Evolutionary conservation across 2,329 filamentous ascomycete species (phyloP).

Genomic region (Epicoccum sorghinum): DNA sequence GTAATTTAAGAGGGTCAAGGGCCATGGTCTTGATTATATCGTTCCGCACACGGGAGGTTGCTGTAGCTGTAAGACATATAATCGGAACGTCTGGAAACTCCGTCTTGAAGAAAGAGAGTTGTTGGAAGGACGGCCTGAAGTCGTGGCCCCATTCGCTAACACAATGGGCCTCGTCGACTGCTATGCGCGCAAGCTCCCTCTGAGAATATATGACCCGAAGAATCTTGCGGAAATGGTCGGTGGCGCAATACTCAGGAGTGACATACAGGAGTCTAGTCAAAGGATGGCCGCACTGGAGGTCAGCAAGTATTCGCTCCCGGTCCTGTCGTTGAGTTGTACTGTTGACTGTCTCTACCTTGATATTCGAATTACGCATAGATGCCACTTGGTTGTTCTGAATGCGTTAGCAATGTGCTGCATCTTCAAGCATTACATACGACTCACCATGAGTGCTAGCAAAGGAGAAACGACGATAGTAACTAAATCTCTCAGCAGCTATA

Average conservation of each 20-base stretch:
- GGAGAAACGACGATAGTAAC: conserved; percentile 92
- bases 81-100: conserved; percentile 85
- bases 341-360: conserved; percentile 86
- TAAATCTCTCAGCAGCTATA: conserved; percentile 44
- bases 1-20: conserved; percentile 68
- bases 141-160: conserved; percentile 99
- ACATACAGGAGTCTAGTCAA: conserved; percentile 85
- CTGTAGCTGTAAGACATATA: conserved; percentile 91
- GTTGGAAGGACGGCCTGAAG: conserved; percentile 91
- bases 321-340: conserved; percentile 74
- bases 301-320: conserved; percentile 72
- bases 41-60: conserved; percentile 77
- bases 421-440: conserved; percentile 12
- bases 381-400: conserved; percentile 87
- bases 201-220: conserved; percentile 77
- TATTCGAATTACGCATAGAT: conserved; percentile 72
- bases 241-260: conserved; percentile 85
- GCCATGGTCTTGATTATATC: conserved; percentile 81
- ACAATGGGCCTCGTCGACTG: conserved; percentile 93
- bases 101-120: conserved; percentile 82
- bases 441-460: conserved; percentile 84
- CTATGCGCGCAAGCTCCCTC: conserved; percentile 83
- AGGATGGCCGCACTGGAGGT: conserved; percentile 88
- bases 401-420: not conserved
- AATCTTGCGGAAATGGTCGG: conserved; percentile 75